Evolutionary conservation across 305 asterid species (phyloP), one percentile per base, ranked within the genome.

Genomic region (Fraxinus velutina): DNA sequence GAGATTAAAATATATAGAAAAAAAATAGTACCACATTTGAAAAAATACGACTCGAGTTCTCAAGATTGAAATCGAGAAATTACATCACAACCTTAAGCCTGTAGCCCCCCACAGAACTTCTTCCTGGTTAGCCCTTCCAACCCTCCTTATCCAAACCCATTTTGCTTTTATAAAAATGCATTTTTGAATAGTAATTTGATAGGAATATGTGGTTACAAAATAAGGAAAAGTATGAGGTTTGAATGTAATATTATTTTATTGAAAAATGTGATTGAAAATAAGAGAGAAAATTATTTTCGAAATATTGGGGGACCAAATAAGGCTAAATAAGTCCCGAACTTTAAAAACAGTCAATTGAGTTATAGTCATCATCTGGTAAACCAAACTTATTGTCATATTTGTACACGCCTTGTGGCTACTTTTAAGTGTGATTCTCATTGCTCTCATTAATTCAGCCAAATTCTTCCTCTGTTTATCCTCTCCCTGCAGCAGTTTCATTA

Each of bases 331-430:
- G 22, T 30, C 42, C 9, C 10, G 9, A 5, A 30, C 75, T 36
- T 29, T 68, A 33, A 80, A 74, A 82, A 83, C 83, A 27, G 88
- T 83, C 84, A 78, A 66, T 79, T 37, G 82, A 64, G 84, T 81
- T 79, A 77, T 34, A 68, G 36, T 60, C 71, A 36, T 39, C 10
- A 70, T 34, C 27, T 15, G 33, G 71, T 78, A 76, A 60, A 55
- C 75, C 75, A 66, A 50, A 72, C 12, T 32, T 13, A 10, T 57
- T 44, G 15, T 24, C 72, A 22, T 64, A 39, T 27, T 13, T 62
- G 29, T 76, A 24, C 37, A 22, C 71, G 55, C 78, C 33, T 6
- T 42, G 4, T 15, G 78, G 79, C 68, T 68, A 73, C 57, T 36
- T 77, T 50, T 62, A 73, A 76, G 68, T 44, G 10, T 80, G 82